Evolutionary conservation across 2,329 filamentous ascomycete species (phyloP), one percentile per base, ranked within the genome.

Genomic region (Diaporthe nobilis): DNA sequence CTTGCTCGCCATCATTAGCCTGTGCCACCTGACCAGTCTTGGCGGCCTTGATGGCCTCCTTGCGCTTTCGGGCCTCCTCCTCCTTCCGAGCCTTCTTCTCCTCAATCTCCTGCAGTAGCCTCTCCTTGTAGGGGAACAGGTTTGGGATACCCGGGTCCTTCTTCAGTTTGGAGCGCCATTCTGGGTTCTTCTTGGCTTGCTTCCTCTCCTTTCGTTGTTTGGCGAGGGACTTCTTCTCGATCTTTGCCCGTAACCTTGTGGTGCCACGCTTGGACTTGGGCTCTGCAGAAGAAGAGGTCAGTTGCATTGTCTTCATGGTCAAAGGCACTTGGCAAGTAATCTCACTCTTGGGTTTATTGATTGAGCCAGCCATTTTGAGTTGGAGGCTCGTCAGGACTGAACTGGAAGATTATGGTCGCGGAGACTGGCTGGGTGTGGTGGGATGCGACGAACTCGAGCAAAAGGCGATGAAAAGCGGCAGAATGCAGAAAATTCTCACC

Each of bases 81-180:
- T 92, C 92, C 87, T 96, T 98, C 84, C 91, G 88, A 79, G 93
- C 87, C 82, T 94, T 94, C 81, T 92, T 93, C 86, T 98, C 95
- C 86, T 99, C 97, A 80, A 99, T 97, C 85, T 99, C 95, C 75
- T 96, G 92, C 47, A 99, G 90, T 39, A 99, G 91, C 88, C 94
- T 96, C 84, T 98, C 96, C 88, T 99, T 99, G 89, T 97, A 98
- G 0, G 97, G 97, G 87, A 98, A 99, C 49, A 98, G 87, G 83
- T 98, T 99, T 55, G 97, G 97, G 77, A 99, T 98, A 67, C 97
- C 97, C 34, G 96, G 97, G 81, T 99, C 97, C 88, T 98, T 99
- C 91, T 98, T 98, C 80, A 98, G 84, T 84, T 95, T 94, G 76
- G 95, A 96, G 80, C 94, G 92, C 95, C 97, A 98, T 94, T 98